Evolutionary conservation across 805 yeast species (phyloP).

Genomic region (Myxozyma kluyveri): DNA sequence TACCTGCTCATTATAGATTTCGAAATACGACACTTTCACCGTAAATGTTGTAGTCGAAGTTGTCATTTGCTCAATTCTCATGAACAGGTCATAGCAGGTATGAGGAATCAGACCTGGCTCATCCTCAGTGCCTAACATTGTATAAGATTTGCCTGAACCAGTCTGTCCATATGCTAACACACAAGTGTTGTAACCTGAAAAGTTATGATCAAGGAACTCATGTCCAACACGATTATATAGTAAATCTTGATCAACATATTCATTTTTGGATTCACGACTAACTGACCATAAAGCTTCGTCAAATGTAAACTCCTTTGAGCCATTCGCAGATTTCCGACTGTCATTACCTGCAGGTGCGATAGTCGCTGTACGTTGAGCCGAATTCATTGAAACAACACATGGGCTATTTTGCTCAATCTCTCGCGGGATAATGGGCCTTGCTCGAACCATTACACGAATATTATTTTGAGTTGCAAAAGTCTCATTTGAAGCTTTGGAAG

Average conservation of each 20-base stretch:
- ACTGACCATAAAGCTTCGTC: constrained; percentile 53
- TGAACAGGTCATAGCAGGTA: constrained; percentile 49
- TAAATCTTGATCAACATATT: constrained; percentile 45
- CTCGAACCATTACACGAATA: constrained; percentile 29
- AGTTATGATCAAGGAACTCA: constrained; percentile 50
- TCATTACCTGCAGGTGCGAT: constrained; percentile 8
- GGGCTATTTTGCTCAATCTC: constrained; percentile 16
- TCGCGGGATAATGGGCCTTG: constrained; percentile 27
- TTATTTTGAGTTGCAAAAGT: too few relatives aligned
- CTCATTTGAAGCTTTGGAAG: background rate
- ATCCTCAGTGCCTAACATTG: constrained; percentile 52
- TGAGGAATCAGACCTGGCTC: constrained; percentile 61
- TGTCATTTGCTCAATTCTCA: constrained; percentile 40
- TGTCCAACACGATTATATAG: constrained; percentile 52
- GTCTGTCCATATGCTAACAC: constrained; percentile 50
- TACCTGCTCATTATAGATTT: constrained; percentile 69
- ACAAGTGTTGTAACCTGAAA: constrained; percentile 59
- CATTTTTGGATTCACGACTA: constrained; percentile 33
- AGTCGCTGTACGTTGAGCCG: constrained; percentile 14
- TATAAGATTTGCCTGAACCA: constrained; percentile 41
- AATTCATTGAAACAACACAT: constrained; percentile 22
- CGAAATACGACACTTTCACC: constrained; percentile 53
- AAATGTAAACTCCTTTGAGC: constrained; percentile 43
- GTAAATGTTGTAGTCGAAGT: constrained; percentile 38
- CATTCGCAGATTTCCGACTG: constrained; percentile 26